phyloP scores from a whole-genome alignment of 2,329 filamentous ascomycete genomes.

The Alternaria atra region DNA sequence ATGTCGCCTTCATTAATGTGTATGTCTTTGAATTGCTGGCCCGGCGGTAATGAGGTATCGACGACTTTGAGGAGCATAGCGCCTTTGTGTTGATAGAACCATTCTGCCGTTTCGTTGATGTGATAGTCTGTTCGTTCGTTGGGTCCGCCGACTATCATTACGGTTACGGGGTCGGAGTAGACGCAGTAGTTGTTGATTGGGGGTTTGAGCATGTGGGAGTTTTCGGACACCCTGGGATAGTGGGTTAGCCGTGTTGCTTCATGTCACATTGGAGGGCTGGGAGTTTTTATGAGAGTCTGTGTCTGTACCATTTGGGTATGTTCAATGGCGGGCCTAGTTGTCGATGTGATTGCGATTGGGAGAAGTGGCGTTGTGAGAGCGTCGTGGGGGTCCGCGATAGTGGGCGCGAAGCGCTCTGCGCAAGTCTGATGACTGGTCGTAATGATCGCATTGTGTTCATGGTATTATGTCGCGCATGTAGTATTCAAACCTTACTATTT shows the following conservation, averaged over 20 bases:
- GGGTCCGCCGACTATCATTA: constrained; percentile 95
- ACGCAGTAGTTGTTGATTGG: constrained; percentile 98
- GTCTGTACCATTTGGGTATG: constrained; percentile 53
- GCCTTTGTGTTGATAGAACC: constrained; percentile 97
- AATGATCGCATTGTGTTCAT: constrained; percentile 30
- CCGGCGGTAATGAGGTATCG: constrained; percentile 58
- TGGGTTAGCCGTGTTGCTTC: constrained; percentile 2
- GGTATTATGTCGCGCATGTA: constrained; percentile 3
- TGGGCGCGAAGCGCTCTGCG: constrained; percentile 22
- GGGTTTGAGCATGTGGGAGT: constrained; percentile 89
- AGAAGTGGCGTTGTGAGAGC: constrained; percentile 37
- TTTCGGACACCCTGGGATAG: constrained; percentile 78
- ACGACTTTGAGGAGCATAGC: constrained; percentile 94
- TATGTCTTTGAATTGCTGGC: constrained; percentile 76
- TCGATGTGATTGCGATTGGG: constrained; percentile 30
- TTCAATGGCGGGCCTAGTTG: constrained; percentile 48
- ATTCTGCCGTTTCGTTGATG: constrained; percentile 95
- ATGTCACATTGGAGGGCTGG: background rate
- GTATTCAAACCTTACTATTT: background rate
- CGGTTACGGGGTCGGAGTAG: constrained; percentile 82
- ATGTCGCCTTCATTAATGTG: constrained; percentile 92
- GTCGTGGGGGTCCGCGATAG: constrained; percentile 23
- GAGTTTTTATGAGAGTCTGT: no score
- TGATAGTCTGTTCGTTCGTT: constrained; percentile 98
- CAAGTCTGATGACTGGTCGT: constrained; percentile 22